Percentiles rank a stretch among this genome's conserved stretches.
Conservation (phyloP, 169 alveolate species). For the Plasmodium adleri region DNA sequence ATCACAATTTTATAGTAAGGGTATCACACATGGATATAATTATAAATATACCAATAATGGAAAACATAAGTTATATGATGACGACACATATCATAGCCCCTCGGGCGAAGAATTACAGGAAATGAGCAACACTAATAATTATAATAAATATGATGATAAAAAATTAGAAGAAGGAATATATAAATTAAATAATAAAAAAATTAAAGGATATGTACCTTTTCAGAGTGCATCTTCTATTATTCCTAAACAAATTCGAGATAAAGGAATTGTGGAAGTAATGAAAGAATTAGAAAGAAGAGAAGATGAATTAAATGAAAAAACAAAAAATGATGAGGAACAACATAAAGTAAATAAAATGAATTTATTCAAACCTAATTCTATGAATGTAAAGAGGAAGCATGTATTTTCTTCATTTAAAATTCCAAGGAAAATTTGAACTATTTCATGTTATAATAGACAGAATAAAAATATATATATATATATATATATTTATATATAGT, state of each 20-base stretch:
- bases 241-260: conserved; percentile 39
- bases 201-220: conserved; percentile 66
- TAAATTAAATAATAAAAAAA: conserved; percentile 29
- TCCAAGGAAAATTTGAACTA: conserved; percentile 18
- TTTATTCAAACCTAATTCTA: background rate
- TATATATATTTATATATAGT: no score
- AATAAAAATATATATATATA: background rate
- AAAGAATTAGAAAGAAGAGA: conserved; percentile 72
- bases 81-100: no score
- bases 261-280: conserved; percentile 66
- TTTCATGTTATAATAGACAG: background rate
- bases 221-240: conserved; percentile 73
- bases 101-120: background rate
- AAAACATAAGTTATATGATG: no score
- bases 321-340: conserved; percentile 7
- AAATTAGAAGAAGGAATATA: conserved; percentile 2
- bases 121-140: background rate
- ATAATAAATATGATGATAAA: background rate
- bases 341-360: background rate
- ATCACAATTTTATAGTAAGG: background rate
- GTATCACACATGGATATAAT: no score
- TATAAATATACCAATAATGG: no score
- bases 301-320: conserved; percentile 19
- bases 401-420: conserved; percentile 56
- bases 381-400: conserved; percentile 31